Evolutionary conservation across 169 alveolate genomes (phyloP).

Genomic region (Besnoitia besnoiti): DNA sequence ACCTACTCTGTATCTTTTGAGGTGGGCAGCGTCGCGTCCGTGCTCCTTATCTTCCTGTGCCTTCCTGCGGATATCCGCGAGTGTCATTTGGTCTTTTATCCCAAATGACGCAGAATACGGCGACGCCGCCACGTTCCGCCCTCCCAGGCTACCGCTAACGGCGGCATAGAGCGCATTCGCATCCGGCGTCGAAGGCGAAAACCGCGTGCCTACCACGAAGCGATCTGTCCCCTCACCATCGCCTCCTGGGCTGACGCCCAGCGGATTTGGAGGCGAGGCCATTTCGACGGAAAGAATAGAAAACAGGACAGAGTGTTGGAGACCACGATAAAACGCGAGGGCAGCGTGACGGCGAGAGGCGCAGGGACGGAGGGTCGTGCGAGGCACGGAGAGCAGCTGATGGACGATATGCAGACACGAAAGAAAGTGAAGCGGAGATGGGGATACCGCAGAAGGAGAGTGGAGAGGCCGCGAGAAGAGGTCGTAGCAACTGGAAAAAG

Average conservation of each 20-base stretch:
- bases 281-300: background rate
- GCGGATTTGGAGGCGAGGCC: background rate
- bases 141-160: background rate
- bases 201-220: background rate
- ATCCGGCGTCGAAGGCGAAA: conserved; percentile 30
- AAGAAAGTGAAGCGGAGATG: too few relatives aligned
- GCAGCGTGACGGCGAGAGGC: background rate
- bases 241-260: background rate
- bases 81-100: background rate
- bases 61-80: conserved; percentile 32
- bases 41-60: conserved; percentile 33
- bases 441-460: too few relatives aligned
- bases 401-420: background rate
- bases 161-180: conserved; percentile 31
- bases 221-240: background rate
- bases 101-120: conserved; percentile 5
- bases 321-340: too few relatives aligned
- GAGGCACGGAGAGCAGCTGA: too few relatives aligned
- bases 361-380: background rate
- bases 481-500: too few relatives aligned
- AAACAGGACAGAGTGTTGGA: too few relatives aligned
- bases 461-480: too few relatives aligned
- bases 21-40: conserved; percentile 46
- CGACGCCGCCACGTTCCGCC: background rate
- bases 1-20: conserved; percentile 34